These are phyloP conservation scores for Annulohypoxylon stygium DNA, from an alignment of 495 filamentous ascomycete genomes.

Conservation along the genomic window DNA sequence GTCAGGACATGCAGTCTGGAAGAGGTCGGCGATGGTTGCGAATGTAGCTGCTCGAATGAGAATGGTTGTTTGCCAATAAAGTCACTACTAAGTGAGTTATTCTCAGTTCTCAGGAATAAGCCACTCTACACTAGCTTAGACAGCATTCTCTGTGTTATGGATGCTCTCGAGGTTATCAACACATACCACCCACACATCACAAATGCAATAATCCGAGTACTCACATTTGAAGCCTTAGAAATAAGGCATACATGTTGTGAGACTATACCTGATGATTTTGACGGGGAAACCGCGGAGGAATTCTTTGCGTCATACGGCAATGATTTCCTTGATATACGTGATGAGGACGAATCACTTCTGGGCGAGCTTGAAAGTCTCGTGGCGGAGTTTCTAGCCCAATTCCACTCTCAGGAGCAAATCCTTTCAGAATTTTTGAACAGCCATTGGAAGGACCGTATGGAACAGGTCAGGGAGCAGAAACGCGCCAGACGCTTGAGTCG, in stretches of 20 bases:
- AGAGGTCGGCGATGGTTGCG: conserved; percentile 1
- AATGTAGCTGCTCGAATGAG: conserved; percentile 1
- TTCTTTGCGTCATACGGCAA: neutral
- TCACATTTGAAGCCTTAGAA: conserved; percentile 4
- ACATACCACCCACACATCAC: neutral
- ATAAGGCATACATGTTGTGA: conserved; percentile 8
- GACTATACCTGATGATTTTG: neutral
- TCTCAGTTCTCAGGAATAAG: neutral
- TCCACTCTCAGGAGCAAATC: neutral
- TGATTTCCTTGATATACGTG: neutral
- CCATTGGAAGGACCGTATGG: conserved; percentile 5
- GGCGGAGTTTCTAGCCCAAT: neutral
- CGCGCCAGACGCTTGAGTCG: neutral
- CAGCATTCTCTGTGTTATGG: neutral
- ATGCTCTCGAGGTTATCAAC: neutral
- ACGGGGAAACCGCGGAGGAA: too few relatives aligned
- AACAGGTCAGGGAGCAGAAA: neutral
- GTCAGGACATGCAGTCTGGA: neutral
- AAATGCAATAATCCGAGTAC: neutral
- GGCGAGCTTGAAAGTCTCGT: neutral
- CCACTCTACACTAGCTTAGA: neutral
- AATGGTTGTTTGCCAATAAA: neutral
- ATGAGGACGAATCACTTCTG: conserved; percentile 2
- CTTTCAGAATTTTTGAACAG: neutral
- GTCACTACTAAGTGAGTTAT: neutral